These are phyloP conservation scores for Globisporangium spinosum DNA, from an alignment of 352 stramenopile genomes.

Conservation along the genomic window DNA sequence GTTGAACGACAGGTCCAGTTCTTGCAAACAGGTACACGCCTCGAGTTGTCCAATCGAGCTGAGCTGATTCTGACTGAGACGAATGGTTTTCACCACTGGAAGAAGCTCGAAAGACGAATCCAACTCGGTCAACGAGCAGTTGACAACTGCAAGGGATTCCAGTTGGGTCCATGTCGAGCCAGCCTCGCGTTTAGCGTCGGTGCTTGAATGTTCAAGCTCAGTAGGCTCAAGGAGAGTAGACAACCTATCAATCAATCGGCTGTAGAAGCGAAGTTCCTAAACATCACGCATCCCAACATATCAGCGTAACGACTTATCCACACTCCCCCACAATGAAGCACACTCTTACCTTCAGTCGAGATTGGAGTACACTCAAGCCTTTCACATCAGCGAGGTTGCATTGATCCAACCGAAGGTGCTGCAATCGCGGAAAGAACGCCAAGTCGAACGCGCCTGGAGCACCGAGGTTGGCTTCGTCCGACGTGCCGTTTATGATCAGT, in stretches of 20 bases:
- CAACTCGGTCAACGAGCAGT: conserved; percentile 15
- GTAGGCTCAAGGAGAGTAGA: conserved; percentile 7
- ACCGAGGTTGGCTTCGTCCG: conserved; percentile 5
- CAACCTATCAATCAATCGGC: neutral
- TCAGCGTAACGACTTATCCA: neutral
- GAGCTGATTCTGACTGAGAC: conserved; percentile 18
- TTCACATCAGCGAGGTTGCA: conserved; percentile 9
- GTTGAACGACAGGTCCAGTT: conserved; percentile 18
- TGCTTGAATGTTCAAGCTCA: neutral
- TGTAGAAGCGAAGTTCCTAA: conserved; percentile 20
- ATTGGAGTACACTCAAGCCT: conserved; percentile 8
- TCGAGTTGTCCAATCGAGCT: conserved; percentile 7
- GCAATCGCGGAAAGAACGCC: conserved; percentile 19
- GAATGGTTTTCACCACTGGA: conserved; percentile 11
- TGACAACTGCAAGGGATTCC: conserved; percentile 19
- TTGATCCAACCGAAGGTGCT: conserved; percentile 17
- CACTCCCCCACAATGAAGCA: neutral
- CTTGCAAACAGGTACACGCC: conserved; percentile 8
- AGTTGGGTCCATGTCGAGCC: conserved; percentile 17
- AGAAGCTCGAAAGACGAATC: conserved; percentile 18
- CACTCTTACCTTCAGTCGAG: conserved; percentile 14
- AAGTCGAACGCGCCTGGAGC: conserved; percentile 18
- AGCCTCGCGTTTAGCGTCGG: neutral
- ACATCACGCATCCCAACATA: neutral
- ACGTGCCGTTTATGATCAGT: conserved; percentile 9